Percentiles rank a stretch among this genome's conserved stretches.
These are phyloP conservation scores for Gomphus sp. DNA, from an alignment of 1,284 basidiomycete genomes.

Conservation along the genomic window DNA sequence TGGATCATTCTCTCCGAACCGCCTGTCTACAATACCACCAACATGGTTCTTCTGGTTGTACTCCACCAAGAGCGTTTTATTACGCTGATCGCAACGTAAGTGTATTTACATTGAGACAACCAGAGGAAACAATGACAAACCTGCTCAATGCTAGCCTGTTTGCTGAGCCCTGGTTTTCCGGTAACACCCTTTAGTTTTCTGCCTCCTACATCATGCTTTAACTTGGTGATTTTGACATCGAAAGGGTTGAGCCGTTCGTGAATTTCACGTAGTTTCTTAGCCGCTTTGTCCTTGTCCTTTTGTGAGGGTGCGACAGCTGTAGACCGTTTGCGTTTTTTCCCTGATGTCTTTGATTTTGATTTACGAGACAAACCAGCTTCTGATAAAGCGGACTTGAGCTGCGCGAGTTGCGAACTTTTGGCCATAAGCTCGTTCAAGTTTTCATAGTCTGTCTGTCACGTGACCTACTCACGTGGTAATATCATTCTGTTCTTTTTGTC, in stretches of 20 bases:
- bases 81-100: slow-evolving; percentile 43
- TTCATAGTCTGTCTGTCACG: neutral
- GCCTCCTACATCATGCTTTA: slow-evolving; percentile 90
- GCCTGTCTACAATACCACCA: slow-evolving; percentile 87
- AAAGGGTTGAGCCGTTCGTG: slow-evolving; percentile 86
- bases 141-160: slow-evolving; percentile 85
- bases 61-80: slow-evolving; percentile 84
- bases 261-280: slow-evolving; percentile 79
- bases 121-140: slow-evolving; percentile 33
- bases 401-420: slow-evolving; percentile 74
- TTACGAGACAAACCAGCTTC: slow-evolving; percentile 66
- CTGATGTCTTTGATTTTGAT: slow-evolving; percentile 28
- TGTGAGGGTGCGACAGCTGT: slow-evolving; percentile 40
- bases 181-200: slow-evolving; percentile 76
- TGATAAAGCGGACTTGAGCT: slow-evolving; percentile 78
- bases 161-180: slow-evolving; percentile 80
- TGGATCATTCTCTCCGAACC: slow-evolving; percentile 94
- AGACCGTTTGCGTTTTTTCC: slow-evolving; percentile 65
- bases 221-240: slow-evolving; percentile 83
- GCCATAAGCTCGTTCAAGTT: slow-evolving; percentile 28
- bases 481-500: neutral
- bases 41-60: slow-evolving; percentile 69
- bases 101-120: slow-evolving; percentile 1
- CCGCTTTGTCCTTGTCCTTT: slow-evolving; percentile 71
- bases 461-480: neutral